These are phyloP conservation scores for Aquilaria agallochum DNA, from an alignment of 441 rosid species.

Conservation along the genomic window DNA sequence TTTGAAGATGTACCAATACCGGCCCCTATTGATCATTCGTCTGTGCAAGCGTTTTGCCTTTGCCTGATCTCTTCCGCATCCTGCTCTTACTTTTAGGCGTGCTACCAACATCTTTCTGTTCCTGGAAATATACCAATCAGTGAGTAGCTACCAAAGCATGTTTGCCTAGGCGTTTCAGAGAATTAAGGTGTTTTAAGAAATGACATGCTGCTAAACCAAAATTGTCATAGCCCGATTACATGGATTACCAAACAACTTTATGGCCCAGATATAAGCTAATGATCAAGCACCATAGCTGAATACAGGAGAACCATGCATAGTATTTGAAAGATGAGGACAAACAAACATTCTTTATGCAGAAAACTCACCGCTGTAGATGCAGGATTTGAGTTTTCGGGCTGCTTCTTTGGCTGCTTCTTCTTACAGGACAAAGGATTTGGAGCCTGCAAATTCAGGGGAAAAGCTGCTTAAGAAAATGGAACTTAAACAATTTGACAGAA, in stretches of 20 bases:
- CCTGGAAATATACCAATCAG: slow-evolving; percentile 28
- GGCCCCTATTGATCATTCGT: neutral
- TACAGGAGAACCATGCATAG: too few relatives aligned
- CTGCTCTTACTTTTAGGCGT: slow-evolving; percentile 32
- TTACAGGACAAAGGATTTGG: slow-evolving; percentile 82
- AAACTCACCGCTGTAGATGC: slow-evolving; percentile 35
- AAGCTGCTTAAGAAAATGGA: neutral
- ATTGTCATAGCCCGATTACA: too few relatives aligned
- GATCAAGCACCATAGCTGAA: too few relatives aligned
- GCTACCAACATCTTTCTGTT: slow-evolving; percentile 21
- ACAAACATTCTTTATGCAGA: neutral
- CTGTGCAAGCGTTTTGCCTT: slow-evolving; percentile 15
- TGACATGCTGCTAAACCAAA: too few relatives aligned
- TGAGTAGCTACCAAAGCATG: too few relatives aligned
- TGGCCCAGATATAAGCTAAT: too few relatives aligned
- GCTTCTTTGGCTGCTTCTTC: slow-evolving; percentile 73
- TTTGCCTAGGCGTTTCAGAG: too few relatives aligned
- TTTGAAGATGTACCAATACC: slow-evolving; percentile 6
- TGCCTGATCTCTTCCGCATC: slow-evolving; percentile 39
- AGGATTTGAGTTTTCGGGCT: slow-evolving; percentile 22
- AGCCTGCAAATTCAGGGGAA: slow-evolving; percentile 41
- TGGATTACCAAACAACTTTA: too few relatives aligned
- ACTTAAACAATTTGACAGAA: neutral
- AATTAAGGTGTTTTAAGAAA: too few relatives aligned
- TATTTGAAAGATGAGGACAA: neutral